phyloP scores from a whole-genome alignment of 805 yeast genomes.

The Cyberlindnera petersonii region DNA sequence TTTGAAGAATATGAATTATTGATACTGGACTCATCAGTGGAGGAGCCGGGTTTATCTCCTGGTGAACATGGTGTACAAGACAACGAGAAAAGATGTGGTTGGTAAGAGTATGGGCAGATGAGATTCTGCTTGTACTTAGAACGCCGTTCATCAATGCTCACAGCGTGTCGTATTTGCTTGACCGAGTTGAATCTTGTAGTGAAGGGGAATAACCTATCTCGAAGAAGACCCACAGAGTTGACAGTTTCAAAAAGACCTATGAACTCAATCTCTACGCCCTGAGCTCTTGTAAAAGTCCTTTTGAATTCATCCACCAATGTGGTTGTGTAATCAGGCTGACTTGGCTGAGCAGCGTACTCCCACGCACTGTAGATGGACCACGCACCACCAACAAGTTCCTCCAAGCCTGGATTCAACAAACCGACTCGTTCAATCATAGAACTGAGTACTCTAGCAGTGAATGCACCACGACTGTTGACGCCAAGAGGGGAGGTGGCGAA shows the following conservation, averaged over 20 bases:
- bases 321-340: conserved; percentile 38
- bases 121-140: conserved; percentile 58
- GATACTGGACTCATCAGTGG: neutral
- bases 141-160: conserved; percentile 63
- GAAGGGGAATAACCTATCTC: conserved; percentile 57
- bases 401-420: conserved; percentile 49
- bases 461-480: conserved; percentile 51
- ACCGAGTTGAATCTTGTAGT: conserved; percentile 48
- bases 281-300: conserved; percentile 46
- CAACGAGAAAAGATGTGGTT: conserved; percentile 28
- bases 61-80: conserved; percentile 9
- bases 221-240: conserved; percentile 58
- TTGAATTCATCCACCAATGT: conserved; percentile 51
- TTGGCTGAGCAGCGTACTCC: conserved; percentile 58
- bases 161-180: conserved; percentile 61
- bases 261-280: conserved; percentile 43
- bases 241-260: conserved; percentile 71
- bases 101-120: conserved; percentile 43
- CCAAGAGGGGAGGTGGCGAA: neutral
- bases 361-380: conserved; percentile 61
- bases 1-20: neutral
- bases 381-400: conserved; percentile 53
- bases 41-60: neutral
- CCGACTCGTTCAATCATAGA: conserved; percentile 69
- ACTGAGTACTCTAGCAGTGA: conserved; percentile 57